These are phyloP conservation scores for Pythium diclinum DNA, from an alignment of 352 stramenopile species.

Conservation along the genomic window DNA sequence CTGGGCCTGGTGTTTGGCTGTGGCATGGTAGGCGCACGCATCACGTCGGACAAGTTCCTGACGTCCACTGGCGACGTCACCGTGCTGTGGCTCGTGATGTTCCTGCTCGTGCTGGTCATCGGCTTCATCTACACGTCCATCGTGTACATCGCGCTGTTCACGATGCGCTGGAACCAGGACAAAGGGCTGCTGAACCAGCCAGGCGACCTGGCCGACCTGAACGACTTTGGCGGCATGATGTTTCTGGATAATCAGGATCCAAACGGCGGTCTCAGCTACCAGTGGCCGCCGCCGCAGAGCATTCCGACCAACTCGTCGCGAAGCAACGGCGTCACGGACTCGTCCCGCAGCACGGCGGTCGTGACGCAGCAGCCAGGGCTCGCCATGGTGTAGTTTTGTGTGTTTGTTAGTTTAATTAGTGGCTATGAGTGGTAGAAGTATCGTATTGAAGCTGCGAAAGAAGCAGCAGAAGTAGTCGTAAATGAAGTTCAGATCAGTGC, in stretches of 20 bases:
- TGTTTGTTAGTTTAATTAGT: background rate
- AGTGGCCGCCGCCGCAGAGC: slow-evolving; percentile 11
- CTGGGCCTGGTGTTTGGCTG: slow-evolving; percentile 32
- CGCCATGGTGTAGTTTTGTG: slow-evolving; percentile 7
- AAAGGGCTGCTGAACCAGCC: slow-evolving; percentile 20
- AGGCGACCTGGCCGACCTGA: slow-evolving; percentile 2
- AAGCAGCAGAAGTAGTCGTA: background rate
- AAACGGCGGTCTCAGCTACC: slow-evolving; percentile 15
- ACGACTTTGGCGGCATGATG: slow-evolving; percentile 20
- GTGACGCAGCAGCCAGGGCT: slow-evolving; percentile 19
- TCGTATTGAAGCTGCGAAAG: background rate
- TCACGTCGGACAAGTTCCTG: slow-evolving; percentile 39
- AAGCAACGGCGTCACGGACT: slow-evolving; percentile 9
- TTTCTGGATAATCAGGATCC: slow-evolving; percentile 14
- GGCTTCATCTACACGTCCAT: slow-evolving; percentile 45
- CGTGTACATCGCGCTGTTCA: slow-evolving; percentile 43
- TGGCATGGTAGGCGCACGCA: slow-evolving; percentile 35
- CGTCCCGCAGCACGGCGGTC: slow-evolving; percentile 12
- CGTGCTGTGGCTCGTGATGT: slow-evolving; percentile 47
- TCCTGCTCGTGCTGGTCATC: slow-evolving; percentile 38
- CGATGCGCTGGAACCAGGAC: slow-evolving; percentile 37
- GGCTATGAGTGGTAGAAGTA: background rate
- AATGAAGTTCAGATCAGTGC: too few species aligned
- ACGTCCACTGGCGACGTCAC: slow-evolving; percentile 31
- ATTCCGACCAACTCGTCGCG: slow-evolving; percentile 16